Evolutionary conservation across 2,329 filamentous ascomycete genomes (phyloP), one percentile per base, ranked within the genome.

Genomic region (Purpureocillium takamizusanense): DNA sequence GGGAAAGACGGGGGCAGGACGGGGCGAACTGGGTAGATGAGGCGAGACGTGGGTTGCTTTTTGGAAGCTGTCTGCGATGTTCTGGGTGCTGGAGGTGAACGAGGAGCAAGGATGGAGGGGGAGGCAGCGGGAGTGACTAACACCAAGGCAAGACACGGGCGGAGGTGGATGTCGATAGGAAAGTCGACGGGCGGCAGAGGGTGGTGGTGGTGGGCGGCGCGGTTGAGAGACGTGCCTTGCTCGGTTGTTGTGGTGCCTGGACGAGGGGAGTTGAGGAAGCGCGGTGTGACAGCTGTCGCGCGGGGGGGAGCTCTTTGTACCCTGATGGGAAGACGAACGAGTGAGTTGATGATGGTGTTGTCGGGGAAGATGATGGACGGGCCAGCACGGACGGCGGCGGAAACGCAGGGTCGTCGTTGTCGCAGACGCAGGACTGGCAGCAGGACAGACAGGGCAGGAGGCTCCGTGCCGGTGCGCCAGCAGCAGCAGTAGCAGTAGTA

Each of bases 81-180:
- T 39, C 34, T 36, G 39, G 33, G 30, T 25, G 35, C 18, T 14
- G 5, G 12, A 13, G 6, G 11, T 12, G 7, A 12, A 13, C 28
- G 7, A 30, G 11, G 33, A 37, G 36, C 35, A 34, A 33, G 34
- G 30, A 14, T 25, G 29, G 21, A 31, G 13, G 16, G 17, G 14
- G 21, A 29, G 33, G 17, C 7, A 16, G 33, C 21, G 25, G 34
- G 21, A 13, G 39, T 42, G 42, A 42, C 42, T 42, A 42, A 45
- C 42, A 44, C 29, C 21, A 25, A 25, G 21, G 21, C 21, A 25
- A 25, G 21, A 25, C 21, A 25, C 21, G 32, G 7, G 29, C 9
- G 29, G 13, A n/a, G 29, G 33, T 12, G 14, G 33, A 17, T 32
- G 27, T 33, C 25, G 38, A 40, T 30, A 27, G 23, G 27, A 11